A percentile compares a stretch with the other conserved stretches of the same genome.
These are phyloP conservation scores for Aspergillus hiratsukae DNA, from an alignment of 2,329 filamentous ascomycete species.

Conservation along the genomic window DNA sequence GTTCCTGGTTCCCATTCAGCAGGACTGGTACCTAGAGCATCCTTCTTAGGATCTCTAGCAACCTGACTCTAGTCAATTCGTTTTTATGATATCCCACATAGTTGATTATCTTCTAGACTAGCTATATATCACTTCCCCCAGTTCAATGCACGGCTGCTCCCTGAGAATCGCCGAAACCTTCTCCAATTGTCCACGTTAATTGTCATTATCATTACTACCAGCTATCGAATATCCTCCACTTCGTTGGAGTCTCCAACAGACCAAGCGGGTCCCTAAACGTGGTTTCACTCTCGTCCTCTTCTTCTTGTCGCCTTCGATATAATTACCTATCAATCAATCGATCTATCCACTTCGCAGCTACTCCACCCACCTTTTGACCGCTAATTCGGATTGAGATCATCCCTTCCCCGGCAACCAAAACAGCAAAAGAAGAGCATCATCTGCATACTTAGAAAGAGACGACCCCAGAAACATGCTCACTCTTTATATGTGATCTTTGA, in stretches of 20 bases:
- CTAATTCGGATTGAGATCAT: not conserved
- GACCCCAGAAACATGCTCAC: not conserved
- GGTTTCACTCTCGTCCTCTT: not conserved
- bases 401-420: not conserved
- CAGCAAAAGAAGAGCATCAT: not conserved
- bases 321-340: not conserved
- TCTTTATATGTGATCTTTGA: not conserved
- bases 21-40: not conserved
- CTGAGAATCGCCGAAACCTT: not conserved
- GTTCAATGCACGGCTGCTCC: too few relatives aligned
- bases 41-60: not conserved
- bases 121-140: not conserved
- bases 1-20: constrained; percentile 1
- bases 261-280: not conserved
- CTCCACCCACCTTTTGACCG: not conserved
- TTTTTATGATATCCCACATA: not conserved
- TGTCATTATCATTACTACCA: not conserved
- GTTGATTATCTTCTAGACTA: not conserved
- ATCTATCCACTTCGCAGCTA: not conserved
- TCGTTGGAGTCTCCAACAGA: not conserved
- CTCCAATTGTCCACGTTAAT: not conserved
- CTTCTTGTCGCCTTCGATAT: not conserved
- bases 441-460: not conserved
- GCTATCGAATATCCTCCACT: not conserved
- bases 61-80: not conserved